Evolutionary conservation across 148 eudicot species (phyloP).

Genomic region (Rhododendron williamsianum): DNA sequence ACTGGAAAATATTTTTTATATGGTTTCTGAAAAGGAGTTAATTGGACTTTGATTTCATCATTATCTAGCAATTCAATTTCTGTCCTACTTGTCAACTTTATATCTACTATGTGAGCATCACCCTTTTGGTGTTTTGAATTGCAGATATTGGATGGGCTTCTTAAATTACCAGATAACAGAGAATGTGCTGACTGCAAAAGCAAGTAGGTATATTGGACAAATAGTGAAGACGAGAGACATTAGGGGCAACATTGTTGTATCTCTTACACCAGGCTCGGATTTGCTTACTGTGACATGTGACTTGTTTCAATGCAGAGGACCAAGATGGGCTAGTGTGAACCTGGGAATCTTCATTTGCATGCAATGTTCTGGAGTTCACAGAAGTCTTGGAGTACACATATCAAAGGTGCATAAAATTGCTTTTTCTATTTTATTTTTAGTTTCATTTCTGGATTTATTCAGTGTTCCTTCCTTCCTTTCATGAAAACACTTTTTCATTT

Average conservation of each 20-base stretch:
- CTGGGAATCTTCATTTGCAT: conserved; percentile 95
- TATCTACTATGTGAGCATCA: neutral
- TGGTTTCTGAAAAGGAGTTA: neutral
- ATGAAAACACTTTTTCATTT: neutral
- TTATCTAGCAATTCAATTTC: neutral
- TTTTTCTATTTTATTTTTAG: neutral
- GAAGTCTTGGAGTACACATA: conserved; percentile 98
- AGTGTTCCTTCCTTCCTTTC: neutral
- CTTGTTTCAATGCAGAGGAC: conserved; percentile 60
- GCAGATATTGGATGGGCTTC: conserved; percentile 92
- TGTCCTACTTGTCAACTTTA: neutral
- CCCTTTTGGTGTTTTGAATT: neutral
- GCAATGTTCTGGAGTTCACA: conserved; percentile 97
- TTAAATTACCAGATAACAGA: conserved; percentile 88
- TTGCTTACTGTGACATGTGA: neutral
- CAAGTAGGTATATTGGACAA: conserved; percentile 48
- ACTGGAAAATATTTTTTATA: neutral
- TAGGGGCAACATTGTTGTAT: neutral
- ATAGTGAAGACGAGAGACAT: neutral
- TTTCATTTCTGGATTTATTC: neutral
- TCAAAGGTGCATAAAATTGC: conserved; percentile 61
- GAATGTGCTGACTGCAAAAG: conserved; percentile 97
- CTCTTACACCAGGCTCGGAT: conserved; percentile 2
- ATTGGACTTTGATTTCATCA: neutral
- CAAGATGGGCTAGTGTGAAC: conserved; percentile 99